Evolutionary conservation across 306 rosid genomes (phyloP).

Genomic region (Cyclanthera cordifolia): DNA sequence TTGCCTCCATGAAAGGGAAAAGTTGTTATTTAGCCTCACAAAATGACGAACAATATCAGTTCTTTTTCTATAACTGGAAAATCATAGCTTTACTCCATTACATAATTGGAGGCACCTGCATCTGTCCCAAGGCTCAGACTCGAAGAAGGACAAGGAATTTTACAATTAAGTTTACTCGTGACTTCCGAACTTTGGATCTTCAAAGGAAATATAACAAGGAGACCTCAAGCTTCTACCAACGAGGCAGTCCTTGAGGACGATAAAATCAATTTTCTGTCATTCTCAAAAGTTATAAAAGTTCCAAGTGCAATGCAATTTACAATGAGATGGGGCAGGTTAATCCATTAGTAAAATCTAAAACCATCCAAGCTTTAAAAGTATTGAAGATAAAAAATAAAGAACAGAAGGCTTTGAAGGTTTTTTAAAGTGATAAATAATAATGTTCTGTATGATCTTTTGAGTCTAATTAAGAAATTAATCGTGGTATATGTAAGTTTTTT

Average conservation of each 20-base stretch:
- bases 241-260: too few species aligned
- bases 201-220: too few species aligned
- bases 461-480: neutral
- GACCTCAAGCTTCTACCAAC: too few species aligned
- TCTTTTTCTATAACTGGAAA: too few species aligned
- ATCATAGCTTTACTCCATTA: too few species aligned
- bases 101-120: too few species aligned
- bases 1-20: neutral
- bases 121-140: too few species aligned
- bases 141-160: too few species aligned
- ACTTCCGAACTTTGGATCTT: too few species aligned
- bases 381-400: neutral
- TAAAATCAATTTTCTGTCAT: neutral
- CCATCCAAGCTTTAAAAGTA: neutral
- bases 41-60: neutral
- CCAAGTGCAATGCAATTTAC: neutral
- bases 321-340: neutral
- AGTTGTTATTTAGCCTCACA: neutral
- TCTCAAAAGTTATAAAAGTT: neutral
- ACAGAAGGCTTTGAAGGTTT: neutral
- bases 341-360: neutral
- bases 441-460: neutral
- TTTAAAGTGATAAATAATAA: neutral
- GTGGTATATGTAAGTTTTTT: neutral
- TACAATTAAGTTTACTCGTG: too few species aligned